Evolutionary conservation across 495 filamentous ascomycete genomes (phyloP), one percentile per base, ranked within the genome.

Genomic region (Trichoderma orchidacearum): DNA sequence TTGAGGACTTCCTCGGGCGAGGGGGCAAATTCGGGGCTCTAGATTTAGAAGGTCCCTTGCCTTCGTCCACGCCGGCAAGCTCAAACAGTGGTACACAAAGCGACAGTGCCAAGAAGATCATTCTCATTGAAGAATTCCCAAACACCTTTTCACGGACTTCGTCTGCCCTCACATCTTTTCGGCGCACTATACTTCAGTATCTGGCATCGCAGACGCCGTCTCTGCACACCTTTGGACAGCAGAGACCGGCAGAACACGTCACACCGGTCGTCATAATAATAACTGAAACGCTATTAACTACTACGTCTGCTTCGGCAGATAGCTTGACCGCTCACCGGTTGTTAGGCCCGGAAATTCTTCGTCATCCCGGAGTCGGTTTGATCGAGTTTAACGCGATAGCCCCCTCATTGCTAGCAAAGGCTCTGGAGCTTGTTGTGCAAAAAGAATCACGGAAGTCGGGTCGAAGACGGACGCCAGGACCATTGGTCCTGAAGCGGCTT

Each of bases 361-460:
- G 83, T 48, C 87, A 97, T 65, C 82, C 86, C 1, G 80, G 80
- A 27, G 82, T 85, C 4, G 80, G 78, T 11, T 75, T 86, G 3
- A 87, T 99, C 53, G 89, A 92, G 61, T 97, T 96, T 68, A 96
- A 97, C 66, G 80, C 84, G 23, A 84, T 97, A 60, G 94, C 94
- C 8, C 83, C 89, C 0, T 94, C 93, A 0, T 83, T 90, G 35
- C 80, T 97, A 68, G 74, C 80, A 5, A 93, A 90, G 71, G 92
- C 91, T 3, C 71, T 99, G 13, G 82, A 87, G 36, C 65, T 86
- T 17, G 74, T 95, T 15, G 75, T 97, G 1, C 75, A 83, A 59
- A 95, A 92, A 67, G 89, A 96, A 64, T 83, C 89, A 0, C 75
- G 79, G 7, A 76, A 80, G 58, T 87, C 86, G 3, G 82, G 82